Evolutionary conservation across 371 early-diverging fungal species (phyloP).

Genomic region (Mortierella sp.): DNA sequence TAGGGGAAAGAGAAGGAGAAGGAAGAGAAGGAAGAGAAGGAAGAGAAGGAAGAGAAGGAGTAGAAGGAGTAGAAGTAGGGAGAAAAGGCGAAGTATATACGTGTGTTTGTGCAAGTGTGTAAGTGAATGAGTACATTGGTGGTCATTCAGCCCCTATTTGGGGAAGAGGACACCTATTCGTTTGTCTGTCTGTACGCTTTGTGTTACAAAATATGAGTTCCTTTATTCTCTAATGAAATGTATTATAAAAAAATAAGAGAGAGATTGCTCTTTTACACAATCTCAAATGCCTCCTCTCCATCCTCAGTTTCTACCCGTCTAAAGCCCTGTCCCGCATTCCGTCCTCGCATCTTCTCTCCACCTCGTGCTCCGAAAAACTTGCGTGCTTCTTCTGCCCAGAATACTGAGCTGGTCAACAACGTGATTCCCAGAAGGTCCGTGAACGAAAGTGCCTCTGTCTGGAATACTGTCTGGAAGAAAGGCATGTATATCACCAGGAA

Average conservation of each 20-base stretch:
- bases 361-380: conserved; percentile 64
- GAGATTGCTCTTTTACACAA: conserved; percentile 27
- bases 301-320: conserved; percentile 49
- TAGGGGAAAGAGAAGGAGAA: no score
- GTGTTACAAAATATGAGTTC: neutral
- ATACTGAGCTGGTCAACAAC: conserved; percentile 77
- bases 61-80: no score
- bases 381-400: conserved; percentile 84
- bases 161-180: no score
- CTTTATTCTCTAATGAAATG: neutral
- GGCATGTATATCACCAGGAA: conserved; percentile 91
- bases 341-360: conserved; percentile 29
- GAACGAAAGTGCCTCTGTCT: conserved; percentile 86
- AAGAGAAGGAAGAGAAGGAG: no score
- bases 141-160: neutral
- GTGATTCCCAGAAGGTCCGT: conserved; percentile 78
- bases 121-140: no score
- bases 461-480: conserved; percentile 92
- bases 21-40: no score
- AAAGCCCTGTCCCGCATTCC: conserved; percentile 42
- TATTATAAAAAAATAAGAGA: neutral
- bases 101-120: no score
- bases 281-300: conserved; percentile 44
- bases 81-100: no score
- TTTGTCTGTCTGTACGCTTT: neutral